These are phyloP conservation scores for Calocera cornea DNA, from an alignment of 768 basidiomycete genomes.

Conservation along the genomic window DNA sequence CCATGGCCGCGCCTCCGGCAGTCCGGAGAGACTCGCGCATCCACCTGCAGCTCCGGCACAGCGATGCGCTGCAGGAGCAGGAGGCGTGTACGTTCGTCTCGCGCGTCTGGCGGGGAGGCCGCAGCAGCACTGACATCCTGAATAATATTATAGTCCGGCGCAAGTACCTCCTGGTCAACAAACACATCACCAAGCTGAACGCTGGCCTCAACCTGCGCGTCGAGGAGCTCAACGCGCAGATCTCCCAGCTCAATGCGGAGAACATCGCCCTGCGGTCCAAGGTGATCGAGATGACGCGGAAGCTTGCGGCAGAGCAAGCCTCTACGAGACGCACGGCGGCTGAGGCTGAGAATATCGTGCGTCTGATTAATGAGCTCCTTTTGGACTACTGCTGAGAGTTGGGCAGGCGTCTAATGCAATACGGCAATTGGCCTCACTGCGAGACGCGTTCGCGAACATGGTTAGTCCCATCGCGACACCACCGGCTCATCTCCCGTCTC, in stretches of 20 bases:
- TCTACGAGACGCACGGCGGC: neutral
- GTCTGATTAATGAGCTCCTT: neutral
- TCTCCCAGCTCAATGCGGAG: conserved; percentile 68
- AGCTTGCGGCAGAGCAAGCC: neutral
- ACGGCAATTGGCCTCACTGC: neutral
- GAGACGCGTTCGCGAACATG: neutral
- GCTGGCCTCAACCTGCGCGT: conserved; percentile 72
- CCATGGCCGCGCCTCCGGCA: neutral
- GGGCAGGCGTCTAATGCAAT: neutral
- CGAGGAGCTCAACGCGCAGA: conserved; percentile 71
- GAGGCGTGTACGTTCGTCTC: conserved; percentile 66
- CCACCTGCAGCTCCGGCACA: conserved; percentile 33
- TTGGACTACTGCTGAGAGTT: neutral
- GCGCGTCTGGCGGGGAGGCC: neutral
- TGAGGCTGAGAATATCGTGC: neutral
- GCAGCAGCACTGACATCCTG: neutral
- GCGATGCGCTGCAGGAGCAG: conserved; percentile 69
- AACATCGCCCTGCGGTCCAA: conserved; percentile 53
- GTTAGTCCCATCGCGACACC: neutral
- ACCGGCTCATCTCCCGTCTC: neutral
- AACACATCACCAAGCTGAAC: conserved; percentile 87
- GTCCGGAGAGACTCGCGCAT: neutral
- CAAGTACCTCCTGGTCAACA: conserved; percentile 81
- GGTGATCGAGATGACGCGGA: neutral
- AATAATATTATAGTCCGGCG: conserved; percentile 76